These are phyloP conservation scores for Lagenidium giganteum DNA, from an alignment of 352 stramenopile species.

Conservation along the genomic window DNA sequence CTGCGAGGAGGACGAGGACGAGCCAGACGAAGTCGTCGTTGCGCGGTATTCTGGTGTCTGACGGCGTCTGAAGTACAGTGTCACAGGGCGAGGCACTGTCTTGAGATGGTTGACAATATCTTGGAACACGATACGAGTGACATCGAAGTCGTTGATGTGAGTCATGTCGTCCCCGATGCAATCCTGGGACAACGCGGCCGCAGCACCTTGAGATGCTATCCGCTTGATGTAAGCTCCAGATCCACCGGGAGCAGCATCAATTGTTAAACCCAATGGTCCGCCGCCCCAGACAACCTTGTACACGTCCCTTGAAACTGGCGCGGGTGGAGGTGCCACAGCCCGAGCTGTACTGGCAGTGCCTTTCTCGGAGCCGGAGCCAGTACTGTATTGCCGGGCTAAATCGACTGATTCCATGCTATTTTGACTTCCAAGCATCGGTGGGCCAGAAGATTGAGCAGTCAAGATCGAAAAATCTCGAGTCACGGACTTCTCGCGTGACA, in stretches of 20 bases:
- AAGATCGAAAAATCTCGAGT: no score
- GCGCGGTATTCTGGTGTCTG: conserved; percentile 12
- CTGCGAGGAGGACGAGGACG: conserved; percentile 20
- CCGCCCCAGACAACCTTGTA: conserved; percentile 82
- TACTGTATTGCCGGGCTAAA: no score
- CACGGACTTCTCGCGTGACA: conserved; percentile 15
- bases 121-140: conserved; percentile 62
- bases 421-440: no score
- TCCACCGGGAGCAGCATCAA: conserved; percentile 56
- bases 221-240: conserved; percentile 81
- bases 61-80: conserved; percentile 64
- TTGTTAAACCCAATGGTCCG: conserved; percentile 72
- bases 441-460: no score
- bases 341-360: not conserved
- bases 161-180: conserved; percentile 78
- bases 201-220: conserved; percentile 65
- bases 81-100: conserved; percentile 72
- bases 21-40: conserved; percentile 36
- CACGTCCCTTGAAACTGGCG: conserved; percentile 10
- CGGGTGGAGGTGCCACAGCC: not conserved
- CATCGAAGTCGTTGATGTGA: conserved; percentile 84
- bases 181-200: conserved; percentile 69
- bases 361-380: no score
- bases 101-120: conserved; percentile 79
- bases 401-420: no score